Percentiles rank a stretch among this genome's conserved stretches.
Conservation (phyloP, 768 basidiomycete genomes). For the Trametes sanguinea region DNA sequence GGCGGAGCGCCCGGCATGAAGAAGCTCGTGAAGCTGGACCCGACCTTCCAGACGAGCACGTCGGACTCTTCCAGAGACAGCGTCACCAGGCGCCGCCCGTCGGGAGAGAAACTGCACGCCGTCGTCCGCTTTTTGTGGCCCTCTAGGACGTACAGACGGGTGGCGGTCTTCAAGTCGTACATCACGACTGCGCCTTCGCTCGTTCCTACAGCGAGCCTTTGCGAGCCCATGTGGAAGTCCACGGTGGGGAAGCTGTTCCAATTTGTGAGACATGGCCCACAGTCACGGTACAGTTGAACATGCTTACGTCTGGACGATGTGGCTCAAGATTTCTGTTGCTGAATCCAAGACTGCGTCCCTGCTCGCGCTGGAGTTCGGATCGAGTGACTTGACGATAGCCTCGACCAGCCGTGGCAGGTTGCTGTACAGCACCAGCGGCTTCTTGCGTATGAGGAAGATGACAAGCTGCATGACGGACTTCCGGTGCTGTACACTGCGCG, state of each 20-base stretch:
- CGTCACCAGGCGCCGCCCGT: constrained; percentile 87
- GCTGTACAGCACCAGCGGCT: constrained; percentile 81
- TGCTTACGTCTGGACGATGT: constrained; percentile 88
- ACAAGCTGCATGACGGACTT: constrained; percentile 91
- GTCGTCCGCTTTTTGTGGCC: constrained; percentile 81
- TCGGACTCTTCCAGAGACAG: constrained; percentile 82
- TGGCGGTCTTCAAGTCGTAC: constrained; percentile 97
- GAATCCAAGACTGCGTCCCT: constrained; percentile 87
- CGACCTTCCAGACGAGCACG: constrained; percentile 95
- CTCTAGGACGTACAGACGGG: constrained; percentile 91
- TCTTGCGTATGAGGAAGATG: constrained; percentile 92
- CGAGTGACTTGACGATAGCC: constrained; percentile 94
- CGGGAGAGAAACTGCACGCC: constrained; percentile 90
- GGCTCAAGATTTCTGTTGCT: constrained; percentile 91
- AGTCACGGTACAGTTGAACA: not conserved
- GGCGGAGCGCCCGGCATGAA: constrained; percentile 92
- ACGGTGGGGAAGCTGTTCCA: constrained; percentile 78
- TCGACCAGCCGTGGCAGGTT: constrained; percentile 87
- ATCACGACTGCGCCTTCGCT: constrained; percentile 92
- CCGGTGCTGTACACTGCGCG: constrained; percentile 71
- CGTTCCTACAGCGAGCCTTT: constrained; percentile 91
- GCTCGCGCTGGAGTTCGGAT: constrained; percentile 78
- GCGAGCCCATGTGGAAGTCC: constrained; percentile 88
- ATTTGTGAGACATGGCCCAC: not conserved
- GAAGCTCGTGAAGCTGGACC: constrained; percentile 83